phyloP scores from a whole-genome alignment of 2,329 filamentous ascomycete genomes.

The Pyricularia sp. region DNA sequence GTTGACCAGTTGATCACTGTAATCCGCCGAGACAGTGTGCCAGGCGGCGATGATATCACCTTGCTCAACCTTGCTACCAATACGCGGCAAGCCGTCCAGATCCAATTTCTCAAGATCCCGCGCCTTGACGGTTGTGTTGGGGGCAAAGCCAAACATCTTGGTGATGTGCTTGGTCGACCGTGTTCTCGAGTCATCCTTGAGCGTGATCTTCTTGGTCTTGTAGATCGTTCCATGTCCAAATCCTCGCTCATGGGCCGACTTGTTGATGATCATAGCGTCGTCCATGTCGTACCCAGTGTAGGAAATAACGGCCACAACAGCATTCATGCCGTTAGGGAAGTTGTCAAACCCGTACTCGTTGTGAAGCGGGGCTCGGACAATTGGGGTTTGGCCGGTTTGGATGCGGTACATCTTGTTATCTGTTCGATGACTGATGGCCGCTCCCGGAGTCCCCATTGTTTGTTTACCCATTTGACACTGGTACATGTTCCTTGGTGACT shows the following conservation, averaged over 20 bases:
- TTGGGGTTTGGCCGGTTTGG: constrained; percentile 91
- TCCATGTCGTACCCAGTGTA: constrained; percentile 99
- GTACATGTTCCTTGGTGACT: constrained; percentile 98
- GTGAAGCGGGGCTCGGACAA: constrained; percentile 85
- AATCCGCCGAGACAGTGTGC: constrained; percentile 78
- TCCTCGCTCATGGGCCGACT: constrained; percentile 88
- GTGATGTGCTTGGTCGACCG: constrained; percentile 59
- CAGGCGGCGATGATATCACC: constrained; percentile 83
- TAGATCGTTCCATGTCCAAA: constrained; percentile 96
- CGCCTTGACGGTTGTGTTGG: constrained; percentile 61
- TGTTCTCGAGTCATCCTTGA: constrained; percentile 68
- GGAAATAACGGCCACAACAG: constrained; percentile 92
- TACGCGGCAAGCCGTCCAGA: constrained; percentile 74
- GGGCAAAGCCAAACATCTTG: constrained; percentile 88
- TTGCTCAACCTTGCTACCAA: constrained; percentile 69
- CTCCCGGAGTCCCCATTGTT: constrained; percentile 93
- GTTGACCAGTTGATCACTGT: constrained; percentile 70
- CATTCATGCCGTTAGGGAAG: constrained; percentile 94
- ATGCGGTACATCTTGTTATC: constrained; percentile 96
- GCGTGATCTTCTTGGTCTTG: constrained; percentile 87
- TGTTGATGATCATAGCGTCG: constrained; percentile 99
- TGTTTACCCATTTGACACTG: constrained; percentile 99
- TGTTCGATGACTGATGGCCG: constrained; percentile 74
- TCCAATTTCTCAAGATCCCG: constrained; percentile 67
- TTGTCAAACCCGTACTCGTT: constrained; percentile 97